Evolutionary conservation across 192 early-diverging fungal species (phyloP), one percentile per base, ranked within the genome.

Genomic region (Entomortierella lignicola): DNA sequence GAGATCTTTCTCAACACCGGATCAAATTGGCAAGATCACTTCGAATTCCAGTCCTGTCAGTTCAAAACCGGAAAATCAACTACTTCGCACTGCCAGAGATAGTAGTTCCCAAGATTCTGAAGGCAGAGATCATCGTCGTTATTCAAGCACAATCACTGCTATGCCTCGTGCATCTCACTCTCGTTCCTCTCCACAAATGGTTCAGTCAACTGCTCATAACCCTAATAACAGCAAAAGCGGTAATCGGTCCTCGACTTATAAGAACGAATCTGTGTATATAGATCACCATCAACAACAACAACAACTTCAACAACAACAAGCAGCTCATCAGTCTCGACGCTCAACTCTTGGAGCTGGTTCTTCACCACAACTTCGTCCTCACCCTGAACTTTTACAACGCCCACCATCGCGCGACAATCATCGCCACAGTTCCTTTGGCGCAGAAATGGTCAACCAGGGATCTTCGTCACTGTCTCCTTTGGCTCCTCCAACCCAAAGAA

Each of bases 71-170:
- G 75, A 79, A 27, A 67, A 66, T 23, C 59, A 34, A 12, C 55
- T 23, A 29, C 65, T 70, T 17, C 61, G 68, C 4, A 69, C 34
- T 43, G 52, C 75, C 7, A 50, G 67, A 23, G 75, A 79, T 37
- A 79, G 75, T 41, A 67, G 67, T 20, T 79, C 70, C 39, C 67
- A 66, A 26, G 75, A 79, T 26, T 26, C 58, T 18, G 58, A 61
- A 1, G 37, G 67, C 18, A 58, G 32, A 41, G 63, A 63, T 27
- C 75, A 77, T 39, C 65, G 57, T 26, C 60, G 75, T 0, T 25
- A 66, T 17, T 79, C 75, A 2, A 58, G 66, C 42, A 50, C 68
- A 7, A 27, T 37, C 12, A 37, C 44, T 7, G 53, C 26, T 27
- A 53, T 17, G 55, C 25, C 51, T 11, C 29, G 39, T 32, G 44